A percentile compares a stretch with the other conserved stretches of the same genome.
Evolutionary conservation across 1,284 basidiomycete species (phyloP).

Genomic region (Mycocalia duriaeana): DNA sequence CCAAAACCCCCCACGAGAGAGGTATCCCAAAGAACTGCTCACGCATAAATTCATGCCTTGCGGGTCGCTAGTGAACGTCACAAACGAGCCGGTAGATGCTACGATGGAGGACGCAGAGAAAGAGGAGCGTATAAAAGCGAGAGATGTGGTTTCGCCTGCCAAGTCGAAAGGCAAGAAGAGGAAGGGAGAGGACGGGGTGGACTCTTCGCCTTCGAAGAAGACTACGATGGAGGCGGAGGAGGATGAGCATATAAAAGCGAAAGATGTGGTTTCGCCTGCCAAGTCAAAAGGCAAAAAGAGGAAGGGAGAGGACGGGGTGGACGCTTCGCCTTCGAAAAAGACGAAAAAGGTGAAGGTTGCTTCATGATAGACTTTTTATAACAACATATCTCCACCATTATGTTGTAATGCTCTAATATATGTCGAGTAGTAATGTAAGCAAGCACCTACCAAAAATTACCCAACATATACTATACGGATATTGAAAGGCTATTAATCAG

Average conservation of each 20-base stretch:
- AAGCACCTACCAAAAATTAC: constrained; percentile 3
- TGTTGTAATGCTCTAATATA: not conserved
- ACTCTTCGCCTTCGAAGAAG: constrained; percentile 24
- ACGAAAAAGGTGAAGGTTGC: constrained; percentile 39
- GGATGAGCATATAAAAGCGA: constrained; percentile 5
- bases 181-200: constrained; percentile 32
- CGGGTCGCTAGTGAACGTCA: constrained; percentile 38
- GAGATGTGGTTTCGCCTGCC: constrained; percentile 16
- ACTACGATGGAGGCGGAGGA: constrained; percentile 40
- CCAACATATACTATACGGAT: not conserved
- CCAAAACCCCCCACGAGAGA: constrained; percentile 51
- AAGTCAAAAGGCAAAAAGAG: constrained; percentile 11
- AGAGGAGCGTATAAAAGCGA: constrained; percentile 9
- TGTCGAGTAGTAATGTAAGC: constrained; percentile 1
- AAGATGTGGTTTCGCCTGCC: too few relatives aligned
- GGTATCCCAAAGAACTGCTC: constrained; percentile 54
- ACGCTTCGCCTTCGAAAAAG: constrained; percentile 28
- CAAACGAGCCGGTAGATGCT: constrained; percentile 14
- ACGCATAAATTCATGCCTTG: constrained; percentile 62
- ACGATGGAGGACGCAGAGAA: constrained; percentile 13
- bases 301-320: constrained; percentile 25
- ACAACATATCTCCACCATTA: not conserved
- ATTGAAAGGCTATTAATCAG: not conserved
- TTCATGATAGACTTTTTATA: constrained; percentile 1
- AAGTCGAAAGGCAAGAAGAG: constrained; percentile 41